These are phyloP conservation scores for Neurospora sp. DNA, from an alignment of 495 filamentous ascomycete species.

Conservation along the genomic window DNA sequence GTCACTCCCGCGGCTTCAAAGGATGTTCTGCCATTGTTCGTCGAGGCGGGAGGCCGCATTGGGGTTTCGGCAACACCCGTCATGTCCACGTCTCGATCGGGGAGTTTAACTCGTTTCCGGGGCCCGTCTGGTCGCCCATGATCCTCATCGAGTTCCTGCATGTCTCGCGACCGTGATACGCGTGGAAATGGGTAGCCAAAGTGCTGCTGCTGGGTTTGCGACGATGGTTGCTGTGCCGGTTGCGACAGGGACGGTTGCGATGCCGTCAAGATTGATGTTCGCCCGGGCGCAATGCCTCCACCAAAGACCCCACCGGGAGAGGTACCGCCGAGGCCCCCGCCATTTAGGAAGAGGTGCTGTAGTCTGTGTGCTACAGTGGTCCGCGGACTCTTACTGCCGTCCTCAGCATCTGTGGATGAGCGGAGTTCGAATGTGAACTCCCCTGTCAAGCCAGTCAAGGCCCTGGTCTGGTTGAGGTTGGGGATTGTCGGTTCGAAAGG, in stretches of 20 bases:
- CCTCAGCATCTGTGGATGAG: conserved; percentile 15
- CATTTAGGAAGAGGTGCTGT: conserved; percentile 48
- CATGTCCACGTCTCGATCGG: conserved; percentile 11
- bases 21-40: conserved; percentile 12
- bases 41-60: neutral
- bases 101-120: conserved; percentile 30
- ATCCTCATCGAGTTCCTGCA: conserved; percentile 18
- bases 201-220: neutral
- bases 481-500: neutral
- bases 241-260: neutral
- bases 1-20: neutral
- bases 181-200: neutral
- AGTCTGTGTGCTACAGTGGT: conserved; percentile 55
- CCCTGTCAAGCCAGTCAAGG: conserved; percentile 4
- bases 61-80: conserved; percentile 8
- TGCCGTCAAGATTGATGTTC: conserved; percentile 9
- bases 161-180: conserved; percentile 7
- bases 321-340: conserved; percentile 21
- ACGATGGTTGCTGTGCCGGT: neutral
- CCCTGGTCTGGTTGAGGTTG: conserved; percentile 6
- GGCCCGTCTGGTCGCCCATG: conserved; percentile 7
- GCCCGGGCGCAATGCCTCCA: conserved; percentile 18
- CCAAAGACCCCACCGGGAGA: conserved; percentile 17
- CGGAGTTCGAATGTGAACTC: conserved; percentile 30
- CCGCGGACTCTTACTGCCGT: conserved; percentile 47